These are phyloP conservation scores for Sphaerostilbella broomeana DNA, from an alignment of 2,329 filamentous ascomycete genomes.

Conservation along the genomic window DNA sequence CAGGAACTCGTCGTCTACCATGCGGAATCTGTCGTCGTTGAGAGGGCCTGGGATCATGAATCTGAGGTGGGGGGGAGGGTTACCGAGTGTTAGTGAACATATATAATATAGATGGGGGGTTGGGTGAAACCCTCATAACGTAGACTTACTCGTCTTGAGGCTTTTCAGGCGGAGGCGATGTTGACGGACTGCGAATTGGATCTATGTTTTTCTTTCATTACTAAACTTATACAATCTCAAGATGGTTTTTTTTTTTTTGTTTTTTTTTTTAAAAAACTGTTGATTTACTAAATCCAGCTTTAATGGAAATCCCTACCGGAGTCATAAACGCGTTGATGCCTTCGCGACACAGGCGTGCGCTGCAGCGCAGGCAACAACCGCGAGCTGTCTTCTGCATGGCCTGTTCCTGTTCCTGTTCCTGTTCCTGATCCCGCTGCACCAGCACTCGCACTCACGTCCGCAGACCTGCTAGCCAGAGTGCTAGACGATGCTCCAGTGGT, in stretches of 20 bases:
- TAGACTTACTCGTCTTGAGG: constrained; percentile 38
- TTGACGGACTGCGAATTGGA: constrained; percentile 35
- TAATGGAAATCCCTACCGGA: constrained; percentile 17
- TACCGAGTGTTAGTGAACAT: neutral
- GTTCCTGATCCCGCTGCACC: too few species aligned
- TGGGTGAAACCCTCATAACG: neutral
- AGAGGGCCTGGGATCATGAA: constrained; percentile 59
- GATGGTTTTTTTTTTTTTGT: too few species aligned
- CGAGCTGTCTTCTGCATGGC: neutral
- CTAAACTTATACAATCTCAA: too few species aligned
- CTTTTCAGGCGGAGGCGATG: constrained; percentile 46
- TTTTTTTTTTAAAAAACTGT: neutral
- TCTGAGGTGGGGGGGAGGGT: constrained; percentile 25
- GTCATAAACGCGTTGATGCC: constrained; percentile 14
- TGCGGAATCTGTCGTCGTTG: constrained; percentile 67
- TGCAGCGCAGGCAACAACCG: too few species aligned
- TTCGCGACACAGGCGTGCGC: constrained; percentile 3
- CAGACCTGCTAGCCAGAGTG: too few species aligned
- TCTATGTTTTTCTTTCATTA: too few species aligned
- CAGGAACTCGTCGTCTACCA: constrained; percentile 78
- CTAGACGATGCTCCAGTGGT: neutral
- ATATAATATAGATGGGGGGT: neutral
- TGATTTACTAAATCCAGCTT: neutral
- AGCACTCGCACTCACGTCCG: too few species aligned
- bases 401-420: neutral